Evolutionary conservation across 2,329 filamentous ascomycete species (phyloP), one percentile per base, ranked within the genome.

Genomic region (Exophiala xenobiotica): DNA sequence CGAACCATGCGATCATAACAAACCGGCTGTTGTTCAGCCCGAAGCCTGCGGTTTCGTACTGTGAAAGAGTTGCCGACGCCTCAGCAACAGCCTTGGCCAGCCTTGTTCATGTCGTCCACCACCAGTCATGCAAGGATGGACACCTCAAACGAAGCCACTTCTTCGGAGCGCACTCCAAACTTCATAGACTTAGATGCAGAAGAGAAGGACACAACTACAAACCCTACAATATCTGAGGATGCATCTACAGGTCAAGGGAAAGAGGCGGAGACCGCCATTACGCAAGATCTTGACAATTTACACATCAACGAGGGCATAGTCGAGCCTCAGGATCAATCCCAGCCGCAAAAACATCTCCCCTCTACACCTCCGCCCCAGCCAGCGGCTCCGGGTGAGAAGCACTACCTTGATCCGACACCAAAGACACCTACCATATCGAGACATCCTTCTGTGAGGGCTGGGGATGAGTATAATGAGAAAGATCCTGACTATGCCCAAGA

Each of bases 321-420:
- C 27, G 41, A 44, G 26, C 31, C 31, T 7, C 24, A 41, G 14
- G 37, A 37, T 38, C 37, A 27, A 9, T 38, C 49, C 19, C 44
- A 49, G 12, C 40, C 51, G n/a, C 11, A 40, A 11, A 60, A 62
- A 47, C 42, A 43, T 14, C 58, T 58, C 27, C 53, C 56, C 11
- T 50, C 54, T 5, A 53, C 61, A 11, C 74, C 76, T 23, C 76
- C 77, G 40, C 70, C 75, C 3, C 76, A 57, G 29, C 55, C 57
- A 14, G 50, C 70, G 3, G 74, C 77, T 2, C 70, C 73, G 2
- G 78, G 78, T 61, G 77, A 80, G 60, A 71, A 76, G 42, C 67
- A 70, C 27, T 82, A 81, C 63, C 67, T 77, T 16, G 73, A 75
- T 55, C 70, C 74, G 48, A 76, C 73, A 22, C 76, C 73, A 1